Evolutionary conservation across 768 basidiomycete species (phyloP), one percentile per base, ranked within the genome.

Genomic region (Phlegmacium glaucopus): DNA sequence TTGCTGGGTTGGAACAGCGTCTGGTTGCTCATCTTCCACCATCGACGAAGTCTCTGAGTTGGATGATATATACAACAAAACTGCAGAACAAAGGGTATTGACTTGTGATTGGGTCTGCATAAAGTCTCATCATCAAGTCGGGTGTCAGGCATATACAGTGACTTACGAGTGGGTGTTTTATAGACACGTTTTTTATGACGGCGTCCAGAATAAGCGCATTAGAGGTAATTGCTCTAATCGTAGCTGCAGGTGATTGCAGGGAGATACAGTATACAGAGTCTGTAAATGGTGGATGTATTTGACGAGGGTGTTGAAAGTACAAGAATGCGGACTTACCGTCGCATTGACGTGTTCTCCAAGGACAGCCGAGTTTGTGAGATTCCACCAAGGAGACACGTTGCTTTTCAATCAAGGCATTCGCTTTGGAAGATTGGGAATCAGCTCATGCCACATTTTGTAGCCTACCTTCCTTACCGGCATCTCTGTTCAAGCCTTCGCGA

Each of bases 321-420:
- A 3, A 50, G 26, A 43, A 29, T 36, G 22, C 22, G 22, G 27
- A 63, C 80, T 51, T 57, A 92, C 90, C 68, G 62, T 90, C 87
- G 54, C 90, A 91, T 61, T 92, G 90, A 47, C 80, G 77, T 42
- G 75, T 71, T 62, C 79, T 87, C 90, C 90, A 93, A 3, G 90
- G 90, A 59, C 90, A 93, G 0, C 87, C 86, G 38, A 81, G 74
- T 62, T 90, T 90, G 61, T 93, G 90, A 58, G 76, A 75, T 4
- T 79, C 77, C 1, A 90, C 78, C 4, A 93, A 67, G 36, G 79
- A 78, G 4, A 58, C 51, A 11, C 77, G 77, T 61, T 92, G 90
- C 55, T 85, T 90, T 61, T 89, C 87, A 30, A 90, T 68, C 50
- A 92, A 69, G 11, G 80, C 62, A 59, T 79, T 82, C 34, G 84